Base-by-base conservation (phyloP, 805 yeast species). In the Saccharomycopsis fibuligera region DNA sequence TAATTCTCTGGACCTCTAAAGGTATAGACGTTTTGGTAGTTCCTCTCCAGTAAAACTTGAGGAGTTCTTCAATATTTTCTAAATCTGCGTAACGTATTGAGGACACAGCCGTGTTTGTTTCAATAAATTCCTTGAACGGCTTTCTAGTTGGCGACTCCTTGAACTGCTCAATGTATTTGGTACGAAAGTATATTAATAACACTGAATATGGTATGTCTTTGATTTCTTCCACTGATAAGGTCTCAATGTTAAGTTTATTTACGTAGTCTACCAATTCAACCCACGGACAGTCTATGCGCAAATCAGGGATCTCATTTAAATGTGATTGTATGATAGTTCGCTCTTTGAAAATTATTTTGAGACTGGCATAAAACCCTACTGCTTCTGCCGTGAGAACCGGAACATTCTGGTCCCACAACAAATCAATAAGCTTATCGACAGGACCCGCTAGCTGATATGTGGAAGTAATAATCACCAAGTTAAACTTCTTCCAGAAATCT, bases 271-370 rank as follows among this genome's bases (percentile, higher is more conserved):
- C 17, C 5, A 47, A 29, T 24, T 47, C 54, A 8, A 29, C 19
- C 52, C 51, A 50, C 2, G 66, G 66, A 36, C 70, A 75, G 41
- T 70, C 73, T 35, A 82, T 50, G 0, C 53, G 27, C 10, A 84
- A 54, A 47, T 81, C 78, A 41, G 80, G 67, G 0, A 75, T 62
- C 43, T 78, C 75, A 14, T 75, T 69, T 55, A 81, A 79, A 61
- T 88, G 95, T 0, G 96, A 78, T 51, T 90, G 90, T 14, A 87
- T 65, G 2, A 86, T 75, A n/a, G 81, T 75, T 6, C 78, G 78
- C 56, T 81, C 87, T 24, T 59, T 62, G n/a, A 75, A 61, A 29
- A 75, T 64, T 3, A 83, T 59, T 37, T 79, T 68, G 3, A 86
- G 53, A 16, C 70, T 64, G 0, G 89, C 89, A 60, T 79, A 86